These are phyloP conservation scores for Monosporascus sp. DNA, from an alignment of 2,329 filamentous ascomycete genomes.

Conservation along the genomic window DNA sequence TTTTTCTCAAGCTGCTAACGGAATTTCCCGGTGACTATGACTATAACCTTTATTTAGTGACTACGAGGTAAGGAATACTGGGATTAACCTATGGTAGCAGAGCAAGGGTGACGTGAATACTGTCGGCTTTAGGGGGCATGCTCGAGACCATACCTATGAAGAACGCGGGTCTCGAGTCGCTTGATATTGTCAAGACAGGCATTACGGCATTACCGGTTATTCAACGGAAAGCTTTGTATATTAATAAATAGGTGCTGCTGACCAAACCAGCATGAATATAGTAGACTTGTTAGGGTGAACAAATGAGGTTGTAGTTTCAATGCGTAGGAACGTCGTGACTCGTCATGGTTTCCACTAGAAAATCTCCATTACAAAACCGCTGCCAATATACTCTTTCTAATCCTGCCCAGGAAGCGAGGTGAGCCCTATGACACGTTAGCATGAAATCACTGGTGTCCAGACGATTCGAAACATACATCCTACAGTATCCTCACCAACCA, in stretches of 20 bases:
- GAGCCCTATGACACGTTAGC: conserved; percentile 17
- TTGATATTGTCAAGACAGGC: too few relatives aligned
- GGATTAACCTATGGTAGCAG: too few relatives aligned
- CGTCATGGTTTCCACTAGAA: background rate
- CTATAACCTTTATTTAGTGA: too few relatives aligned
- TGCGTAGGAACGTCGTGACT: background rate
- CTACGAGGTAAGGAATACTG: too few relatives aligned
- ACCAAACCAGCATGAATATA: background rate
- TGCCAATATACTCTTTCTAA: conserved; percentile 5
- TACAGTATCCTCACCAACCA: conserved; percentile 25
- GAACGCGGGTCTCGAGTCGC: too few relatives aligned
- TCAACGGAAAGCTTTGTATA: too few relatives aligned
- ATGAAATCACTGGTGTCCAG: background rate
- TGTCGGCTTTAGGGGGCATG: too few relatives aligned
- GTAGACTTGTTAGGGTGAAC: background rate
- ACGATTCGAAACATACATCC: conserved; percentile 23
- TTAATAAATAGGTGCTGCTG: background rate
- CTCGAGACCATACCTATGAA: too few relatives aligned
- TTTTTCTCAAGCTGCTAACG: too few relatives aligned
- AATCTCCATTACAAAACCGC: background rate
- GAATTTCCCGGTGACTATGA: too few relatives aligned
- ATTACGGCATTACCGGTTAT: too few relatives aligned
- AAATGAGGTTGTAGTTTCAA: background rate
- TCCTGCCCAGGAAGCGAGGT: conserved; percentile 15
- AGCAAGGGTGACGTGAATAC: too few relatives aligned